phyloP scores from a whole-genome alignment of 768 basidiomycete genomes.

The Sarcodon aspratus region DNA sequence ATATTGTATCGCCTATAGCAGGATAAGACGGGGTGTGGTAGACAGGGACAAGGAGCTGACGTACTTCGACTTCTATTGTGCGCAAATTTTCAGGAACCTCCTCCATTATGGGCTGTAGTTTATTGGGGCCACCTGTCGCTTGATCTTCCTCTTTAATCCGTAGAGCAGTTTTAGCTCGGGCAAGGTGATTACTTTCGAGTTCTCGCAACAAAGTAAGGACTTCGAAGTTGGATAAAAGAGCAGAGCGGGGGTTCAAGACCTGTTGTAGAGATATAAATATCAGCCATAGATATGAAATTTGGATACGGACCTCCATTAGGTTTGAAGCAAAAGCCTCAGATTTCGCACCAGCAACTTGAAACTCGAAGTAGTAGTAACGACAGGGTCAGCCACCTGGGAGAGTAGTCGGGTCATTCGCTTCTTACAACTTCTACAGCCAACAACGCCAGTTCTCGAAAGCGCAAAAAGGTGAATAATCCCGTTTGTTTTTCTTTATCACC shows the following conservation, averaged over 20 bases:
- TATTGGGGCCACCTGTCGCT: constrained; percentile 21
- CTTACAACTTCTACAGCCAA: no score
- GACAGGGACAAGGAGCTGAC: constrained; percentile 7
- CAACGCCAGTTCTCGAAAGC: no score
- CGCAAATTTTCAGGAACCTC: constrained; percentile 73
- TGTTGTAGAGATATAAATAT: constrained; percentile 12
- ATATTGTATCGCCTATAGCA: constrained; percentile 68
- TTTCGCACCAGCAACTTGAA: no score
- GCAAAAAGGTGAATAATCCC: no score
- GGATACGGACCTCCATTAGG: constrained; percentile 15
- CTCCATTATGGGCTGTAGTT: constrained; percentile 22
- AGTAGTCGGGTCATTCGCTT: no score
- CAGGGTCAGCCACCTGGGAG: no score
- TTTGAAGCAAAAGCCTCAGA: background rate
- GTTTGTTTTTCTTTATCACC: no score
- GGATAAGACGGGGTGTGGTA: constrained; percentile 1
- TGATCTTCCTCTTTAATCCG: constrained; percentile 76
- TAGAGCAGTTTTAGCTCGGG: constrained; percentile 55
- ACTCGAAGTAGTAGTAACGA: no score
- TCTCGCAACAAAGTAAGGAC: constrained; percentile 69
- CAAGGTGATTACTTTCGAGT: constrained; percentile 63
- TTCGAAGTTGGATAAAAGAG: constrained; percentile 85
- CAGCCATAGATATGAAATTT: background rate
- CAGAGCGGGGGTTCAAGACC: constrained; percentile 60
- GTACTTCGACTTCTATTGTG: constrained; percentile 78